Evolutionary conservation across 306 rosid genomes (phyloP).

Genomic region (Quillaja saponaria): DNA sequence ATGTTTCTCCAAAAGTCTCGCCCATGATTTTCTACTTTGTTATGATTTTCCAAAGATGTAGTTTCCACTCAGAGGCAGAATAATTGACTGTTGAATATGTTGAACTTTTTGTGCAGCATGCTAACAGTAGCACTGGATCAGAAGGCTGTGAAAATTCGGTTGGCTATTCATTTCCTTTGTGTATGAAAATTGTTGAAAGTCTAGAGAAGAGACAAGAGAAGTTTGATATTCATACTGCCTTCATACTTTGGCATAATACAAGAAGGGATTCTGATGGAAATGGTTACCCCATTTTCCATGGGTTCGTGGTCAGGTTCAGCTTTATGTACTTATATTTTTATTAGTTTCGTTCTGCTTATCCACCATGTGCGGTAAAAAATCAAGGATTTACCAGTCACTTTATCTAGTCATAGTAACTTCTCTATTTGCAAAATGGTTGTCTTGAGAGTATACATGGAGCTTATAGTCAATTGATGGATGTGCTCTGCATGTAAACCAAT

Average conservation of each 20-base stretch:
- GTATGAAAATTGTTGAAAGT: slow-evolving; percentile 58
- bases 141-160: slow-evolving; percentile 38
- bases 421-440: no score
- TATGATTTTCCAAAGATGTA: slow-evolving; percentile 40
- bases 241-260: slow-evolving; percentile 83
- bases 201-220: slow-evolving; percentile 61
- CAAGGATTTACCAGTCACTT: no score
- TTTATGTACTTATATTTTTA: slow-evolving; percentile 22
- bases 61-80: slow-evolving; percentile 38
- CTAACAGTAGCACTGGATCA: slow-evolving; percentile 32
- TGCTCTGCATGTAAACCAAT: no score
- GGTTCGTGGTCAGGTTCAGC: slow-evolving; percentile 65
- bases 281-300: slow-evolving; percentile 60
- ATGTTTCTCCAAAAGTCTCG: slow-evolving; percentile 59
- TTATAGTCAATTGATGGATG: no score
- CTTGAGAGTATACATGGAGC: no score
- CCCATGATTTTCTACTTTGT: slow-evolving; percentile 48
- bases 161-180: slow-evolving; percentile 71
- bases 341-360: slow-evolving; percentile 12
- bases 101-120: slow-evolving; percentile 72
- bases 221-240: slow-evolving; percentile 69
- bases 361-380: slow-evolving; percentile 6
- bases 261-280: slow-evolving; percentile 56
- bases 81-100: slow-evolving; percentile 43
- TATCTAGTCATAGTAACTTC: no score